A percentile compares a stretch with the other conserved stretches of the same genome.
These are phyloP conservation scores for Odontarrhena argentea DNA, from an alignment of 345 rosid species.

Conservation along the genomic window DNA sequence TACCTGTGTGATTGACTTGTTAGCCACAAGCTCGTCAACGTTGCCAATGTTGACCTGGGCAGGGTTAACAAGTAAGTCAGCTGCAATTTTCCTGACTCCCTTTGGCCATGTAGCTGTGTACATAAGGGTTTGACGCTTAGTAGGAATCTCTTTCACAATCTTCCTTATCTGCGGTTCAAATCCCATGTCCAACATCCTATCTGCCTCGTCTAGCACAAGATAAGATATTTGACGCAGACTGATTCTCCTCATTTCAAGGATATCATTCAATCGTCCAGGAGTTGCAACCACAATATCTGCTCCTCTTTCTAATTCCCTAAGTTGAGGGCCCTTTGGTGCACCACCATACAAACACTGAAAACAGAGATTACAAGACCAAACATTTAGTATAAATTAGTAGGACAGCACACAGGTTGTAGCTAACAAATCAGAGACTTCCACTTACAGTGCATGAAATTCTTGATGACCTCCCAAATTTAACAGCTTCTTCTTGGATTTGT, in stretches of 20 bases:
- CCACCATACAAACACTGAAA: constrained; percentile 94
- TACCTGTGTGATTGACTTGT: constrained; percentile 98
- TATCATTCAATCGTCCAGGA: constrained; percentile 97
- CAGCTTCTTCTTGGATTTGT: constrained; percentile 92
- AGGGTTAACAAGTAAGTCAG: constrained; percentile 89
- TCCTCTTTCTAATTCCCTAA: constrained; percentile 91
- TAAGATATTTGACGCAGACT: constrained; percentile 86
- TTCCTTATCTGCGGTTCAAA: constrained; percentile 97
- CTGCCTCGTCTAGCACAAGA: constrained; percentile 98
- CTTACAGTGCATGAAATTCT: constrained; percentile 86
- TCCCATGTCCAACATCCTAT: constrained; percentile 99
- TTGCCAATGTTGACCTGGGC: constrained; percentile 97
- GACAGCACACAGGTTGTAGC: not conserved
- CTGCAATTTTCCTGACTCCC: constrained; percentile 97
- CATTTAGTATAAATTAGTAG: not conserved
- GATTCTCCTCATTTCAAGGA: constrained; percentile 92
- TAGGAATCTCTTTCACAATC: constrained; percentile 90
- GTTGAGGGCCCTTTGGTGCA: constrained; percentile 96
- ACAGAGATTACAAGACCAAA: constrained; percentile 23
- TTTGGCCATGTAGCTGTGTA: constrained; percentile 98
- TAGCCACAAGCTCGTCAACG: constrained; percentile 96
- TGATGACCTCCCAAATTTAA: constrained; percentile 89
- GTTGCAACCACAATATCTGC: constrained; percentile 96
- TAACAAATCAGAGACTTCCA: constrained; percentile 11
- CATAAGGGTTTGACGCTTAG: constrained; percentile 97